Percentiles rank a stretch among this genome's conserved stretches.
Evolutionary conservation across 441 rosid genomes (phyloP).

Genomic region (Aleurites moluccanus): DNA sequence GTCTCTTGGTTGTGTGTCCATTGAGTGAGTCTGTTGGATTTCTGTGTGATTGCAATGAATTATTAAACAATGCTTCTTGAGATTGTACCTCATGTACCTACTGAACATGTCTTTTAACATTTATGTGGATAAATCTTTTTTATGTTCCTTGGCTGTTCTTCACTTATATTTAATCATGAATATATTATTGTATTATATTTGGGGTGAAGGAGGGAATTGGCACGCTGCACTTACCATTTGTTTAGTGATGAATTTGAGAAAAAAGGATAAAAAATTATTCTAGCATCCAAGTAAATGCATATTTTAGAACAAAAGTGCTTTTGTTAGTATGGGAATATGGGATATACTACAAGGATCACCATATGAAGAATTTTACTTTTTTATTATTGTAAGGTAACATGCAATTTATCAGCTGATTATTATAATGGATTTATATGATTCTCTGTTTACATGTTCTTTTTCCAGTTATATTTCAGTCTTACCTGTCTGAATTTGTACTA

Average conservation of each 20-base stretch:
- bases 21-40: background rate
- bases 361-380: too few relatives aligned
- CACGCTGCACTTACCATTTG: background rate
- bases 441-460: too few relatives aligned
- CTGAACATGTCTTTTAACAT: background rate
- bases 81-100: background rate
- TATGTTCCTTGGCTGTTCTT: background rate
- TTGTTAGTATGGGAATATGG: background rate
- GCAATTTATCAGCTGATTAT: background rate
- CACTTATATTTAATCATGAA: background rate
- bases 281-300: background rate
- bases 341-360: background rate
- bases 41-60: background rate
- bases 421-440: too few relatives aligned
- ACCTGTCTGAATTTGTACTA: too few relatives aligned
- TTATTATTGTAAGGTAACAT: background rate
- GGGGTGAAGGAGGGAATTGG: background rate
- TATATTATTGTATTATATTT: too few relatives aligned
- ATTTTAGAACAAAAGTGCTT: background rate
- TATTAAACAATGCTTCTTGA: background rate
- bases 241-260: background rate
- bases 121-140: background rate
- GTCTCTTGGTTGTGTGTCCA: background rate
- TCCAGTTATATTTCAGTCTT: too few relatives aligned
- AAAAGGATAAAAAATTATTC: background rate